A percentile compares a stretch with the other conserved stretches of the same genome.
phyloP scores from a whole-genome alignment of 2,329 filamentous ascomycete species.

The Rhinocladiella mackenziei region DNA sequence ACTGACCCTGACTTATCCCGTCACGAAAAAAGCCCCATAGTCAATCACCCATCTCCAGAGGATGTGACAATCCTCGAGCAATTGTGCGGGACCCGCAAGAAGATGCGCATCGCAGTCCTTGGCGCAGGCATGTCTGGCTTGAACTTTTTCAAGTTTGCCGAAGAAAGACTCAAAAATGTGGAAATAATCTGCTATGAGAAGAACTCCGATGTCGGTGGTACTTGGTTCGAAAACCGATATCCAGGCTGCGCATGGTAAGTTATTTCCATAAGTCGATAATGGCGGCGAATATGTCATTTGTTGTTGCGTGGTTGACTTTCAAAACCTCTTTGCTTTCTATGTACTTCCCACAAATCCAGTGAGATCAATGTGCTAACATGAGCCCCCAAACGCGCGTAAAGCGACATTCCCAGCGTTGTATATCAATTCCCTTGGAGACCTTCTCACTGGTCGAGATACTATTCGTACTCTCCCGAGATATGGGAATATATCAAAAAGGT shows the following conservation, averaged over 20 bases:
- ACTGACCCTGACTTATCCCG: constrained; percentile 5
- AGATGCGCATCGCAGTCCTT: constrained; percentile 24
- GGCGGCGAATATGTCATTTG: too few relatives aligned
- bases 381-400: too few relatives aligned
- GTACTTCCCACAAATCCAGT: too few relatives aligned
- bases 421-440: constrained; percentile 38
- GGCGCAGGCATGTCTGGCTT: constrained; percentile 26
- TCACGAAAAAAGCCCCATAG: constrained; percentile 6
- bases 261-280: neutral
- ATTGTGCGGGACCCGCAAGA: constrained; percentile 20
- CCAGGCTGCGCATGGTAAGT: constrained; percentile 39
- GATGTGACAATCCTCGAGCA: constrained; percentile 20
- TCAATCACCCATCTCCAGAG: constrained; percentile 15
- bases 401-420: constrained; percentile 29
- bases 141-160: constrained; percentile 16
- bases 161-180: constrained; percentile 22
- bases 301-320: too few relatives aligned
- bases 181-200: constrained; percentile 33
- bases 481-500: constrained; percentile 31
- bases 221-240: constrained; percentile 42
- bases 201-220: constrained; percentile 38
- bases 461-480: constrained; percentile 31
- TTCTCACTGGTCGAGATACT: constrained; percentile 29
- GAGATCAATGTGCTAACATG: too few relatives aligned
- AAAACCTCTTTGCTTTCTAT: too few relatives aligned